These are phyloP conservation scores for Galerina sulciceps DNA, from an alignment of 768 basidiomycete genomes.

Conservation along the genomic window DNA sequence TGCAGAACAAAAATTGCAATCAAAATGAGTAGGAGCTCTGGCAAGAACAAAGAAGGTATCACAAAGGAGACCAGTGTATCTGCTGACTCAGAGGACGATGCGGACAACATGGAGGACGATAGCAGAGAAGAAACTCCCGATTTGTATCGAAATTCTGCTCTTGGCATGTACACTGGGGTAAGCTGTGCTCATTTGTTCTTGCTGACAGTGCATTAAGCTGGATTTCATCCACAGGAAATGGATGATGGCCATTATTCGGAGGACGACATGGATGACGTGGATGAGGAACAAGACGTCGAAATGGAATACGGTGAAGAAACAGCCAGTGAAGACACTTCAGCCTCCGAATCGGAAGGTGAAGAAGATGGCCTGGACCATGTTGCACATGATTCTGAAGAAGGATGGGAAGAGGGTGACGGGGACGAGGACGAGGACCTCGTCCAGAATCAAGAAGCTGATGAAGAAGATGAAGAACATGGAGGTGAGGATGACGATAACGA, in stretches of 20 bases:
- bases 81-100: slow-evolving; percentile 58
- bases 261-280: slow-evolving; percentile 82
- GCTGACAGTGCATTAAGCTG: slow-evolving; percentile 11
- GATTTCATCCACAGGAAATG: slow-evolving; percentile 65
- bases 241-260: slow-evolving; percentile 72
- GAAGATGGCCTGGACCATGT: slow-evolving; percentile 68
- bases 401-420: slow-evolving; percentile 70
- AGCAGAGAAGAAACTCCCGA: slow-evolving; percentile 85
- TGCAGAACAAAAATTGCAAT: slow-evolving; percentile 93
- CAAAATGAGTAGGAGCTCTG: slow-evolving; percentile 88
- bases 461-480: slow-evolving; percentile 55
- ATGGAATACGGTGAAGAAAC: slow-evolving; percentile 88
- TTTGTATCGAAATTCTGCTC: slow-evolving; percentile 92
- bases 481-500: slow-evolving; percentile 48
- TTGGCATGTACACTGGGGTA: slow-evolving; percentile 95
- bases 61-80: slow-evolving; percentile 50
- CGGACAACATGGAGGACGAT: slow-evolving; percentile 56
- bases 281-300: slow-evolving; percentile 84
- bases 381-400: slow-evolving; percentile 59
- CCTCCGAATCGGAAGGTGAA: slow-evolving; percentile 70
- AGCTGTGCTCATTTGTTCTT: slow-evolving; percentile 34
- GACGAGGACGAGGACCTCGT: slow-evolving; percentile 70
- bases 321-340: slow-evolving; percentile 81
- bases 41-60: slow-evolving; percentile 68
- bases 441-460: slow-evolving; percentile 54